These are phyloP conservation scores for Talaromyces amestolkiae DNA, from an alignment of 2,329 filamentous ascomycete genomes.

Conservation along the genomic window DNA sequence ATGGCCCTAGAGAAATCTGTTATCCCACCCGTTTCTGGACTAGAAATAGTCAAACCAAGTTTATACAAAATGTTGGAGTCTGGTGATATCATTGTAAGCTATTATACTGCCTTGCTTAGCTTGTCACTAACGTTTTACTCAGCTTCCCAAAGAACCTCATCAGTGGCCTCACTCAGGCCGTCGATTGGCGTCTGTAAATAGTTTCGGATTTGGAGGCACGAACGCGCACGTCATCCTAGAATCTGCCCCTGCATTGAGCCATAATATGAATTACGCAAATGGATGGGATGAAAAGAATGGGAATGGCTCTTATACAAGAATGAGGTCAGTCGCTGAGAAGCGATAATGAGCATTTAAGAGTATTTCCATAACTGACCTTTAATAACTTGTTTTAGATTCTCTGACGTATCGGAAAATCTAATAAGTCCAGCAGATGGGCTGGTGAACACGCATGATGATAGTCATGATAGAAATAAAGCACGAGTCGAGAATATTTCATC, in stretches of 20 bases:
- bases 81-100: neutral
- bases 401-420: neutral
- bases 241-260: neutral
- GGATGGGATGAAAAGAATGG: conserved; percentile 32
- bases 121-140: neutral
- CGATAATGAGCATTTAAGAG: neutral
- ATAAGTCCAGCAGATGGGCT: neutral
- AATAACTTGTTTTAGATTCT: neutral
- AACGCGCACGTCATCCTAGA: conserved; percentile 34
- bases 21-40: conserved; percentile 26
- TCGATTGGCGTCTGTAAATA: conserved; percentile 35
- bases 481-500: neutral
- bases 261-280: neutral
- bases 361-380: neutral
- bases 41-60: conserved; percentile 17
- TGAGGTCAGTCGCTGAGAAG: neutral
- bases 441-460: neutral
- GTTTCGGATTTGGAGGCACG: conserved; percentile 44
- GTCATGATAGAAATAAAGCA: neutral
- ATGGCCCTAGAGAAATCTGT: conserved; percentile 30
- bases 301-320: neutral
- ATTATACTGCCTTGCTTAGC: neutral
- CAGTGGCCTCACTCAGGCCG: conserved; percentile 8
- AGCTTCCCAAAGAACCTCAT: neutral
- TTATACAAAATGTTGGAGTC: neutral